Percentiles rank a stretch among this genome's conserved stretches.
These are phyloP conservation scores for Diaporthe destruens DNA, from an alignment of 2,329 filamentous ascomycete genomes.

Conservation along the genomic window DNA sequence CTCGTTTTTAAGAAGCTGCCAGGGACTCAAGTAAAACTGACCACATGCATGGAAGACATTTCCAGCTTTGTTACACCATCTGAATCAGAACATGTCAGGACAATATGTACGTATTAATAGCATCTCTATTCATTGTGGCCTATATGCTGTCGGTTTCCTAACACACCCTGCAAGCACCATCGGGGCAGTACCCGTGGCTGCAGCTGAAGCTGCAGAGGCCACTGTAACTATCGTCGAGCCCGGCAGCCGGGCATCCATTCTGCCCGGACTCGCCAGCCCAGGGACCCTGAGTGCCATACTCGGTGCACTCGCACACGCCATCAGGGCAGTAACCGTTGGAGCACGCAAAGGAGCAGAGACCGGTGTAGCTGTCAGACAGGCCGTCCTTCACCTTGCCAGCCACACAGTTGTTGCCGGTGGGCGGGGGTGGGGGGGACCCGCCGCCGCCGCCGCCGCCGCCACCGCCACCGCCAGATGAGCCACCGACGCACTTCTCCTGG, in stretches of 20 bases:
- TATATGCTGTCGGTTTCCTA: neutral
- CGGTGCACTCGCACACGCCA: constrained; percentile 26
- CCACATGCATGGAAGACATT: too few species aligned
- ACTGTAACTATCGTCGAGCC: constrained; percentile 29
- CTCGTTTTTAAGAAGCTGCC: too few species aligned
- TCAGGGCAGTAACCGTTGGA: constrained; percentile 31
- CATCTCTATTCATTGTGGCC: neutral
- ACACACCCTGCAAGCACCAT: constrained; percentile 23
- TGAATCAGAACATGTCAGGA: neutral
- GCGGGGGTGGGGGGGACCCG: neutral
- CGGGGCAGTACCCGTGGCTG: constrained; percentile 32
- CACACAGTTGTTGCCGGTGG: constrained; percentile 10
- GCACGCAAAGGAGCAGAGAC: constrained; percentile 28
- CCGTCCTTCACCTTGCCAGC: constrained; percentile 25
- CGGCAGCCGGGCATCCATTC: constrained; percentile 25
- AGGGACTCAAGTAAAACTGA: too few species aligned
- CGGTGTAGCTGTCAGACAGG: constrained; percentile 21
- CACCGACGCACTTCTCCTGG: constrained; percentile 10
- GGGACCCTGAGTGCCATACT: constrained; percentile 12
- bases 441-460: constrained; percentile 17
- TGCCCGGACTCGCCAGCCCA: neutral
- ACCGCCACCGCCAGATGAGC: constrained; percentile 7
- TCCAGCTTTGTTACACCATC: too few species aligned
- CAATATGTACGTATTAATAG: neutral
- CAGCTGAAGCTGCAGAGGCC: constrained; percentile 33